Evolutionary conservation across 345 rosid species (phyloP).

Genomic region (Garcia nutans): DNA sequence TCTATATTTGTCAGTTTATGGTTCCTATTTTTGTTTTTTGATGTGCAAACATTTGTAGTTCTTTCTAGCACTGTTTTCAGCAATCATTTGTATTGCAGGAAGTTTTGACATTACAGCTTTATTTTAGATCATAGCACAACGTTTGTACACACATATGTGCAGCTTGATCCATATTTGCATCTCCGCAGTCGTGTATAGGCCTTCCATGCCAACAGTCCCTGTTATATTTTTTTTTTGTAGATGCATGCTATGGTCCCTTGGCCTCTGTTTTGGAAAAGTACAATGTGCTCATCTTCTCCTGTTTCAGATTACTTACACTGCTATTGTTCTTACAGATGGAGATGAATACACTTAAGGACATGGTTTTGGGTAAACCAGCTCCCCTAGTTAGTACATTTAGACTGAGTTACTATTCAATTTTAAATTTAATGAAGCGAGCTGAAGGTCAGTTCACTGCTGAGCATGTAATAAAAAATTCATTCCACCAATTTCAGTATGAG

Average conservation of each 20-base stretch:
- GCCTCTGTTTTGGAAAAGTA: slow-evolving; percentile 10
- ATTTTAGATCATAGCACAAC: not conserved
- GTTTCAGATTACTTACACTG: slow-evolving; percentile 11
- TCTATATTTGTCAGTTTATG: not conserved
- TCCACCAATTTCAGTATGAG: slow-evolving; percentile 95
- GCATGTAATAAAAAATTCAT: slow-evolving; percentile 89
- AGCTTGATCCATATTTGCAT: not conserved
- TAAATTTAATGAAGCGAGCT: slow-evolving; percentile 96
- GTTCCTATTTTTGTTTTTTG: not conserved
- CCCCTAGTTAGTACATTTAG: slow-evolving; percentile 98
- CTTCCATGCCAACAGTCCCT: not conserved
- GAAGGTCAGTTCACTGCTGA: slow-evolving; percentile 99
- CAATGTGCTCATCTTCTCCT: not conserved
- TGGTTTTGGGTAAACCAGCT: slow-evolving; percentile 98
- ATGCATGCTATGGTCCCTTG: slow-evolving; percentile 8
- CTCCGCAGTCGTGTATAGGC: not conserved
- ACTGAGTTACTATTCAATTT: slow-evolving; percentile 93
- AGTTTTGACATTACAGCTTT: not conserved
- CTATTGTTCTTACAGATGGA: slow-evolving; percentile 62
- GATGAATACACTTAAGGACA: slow-evolving; percentile 82
- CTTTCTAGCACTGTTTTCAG: not conserved
- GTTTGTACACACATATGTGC: not conserved
- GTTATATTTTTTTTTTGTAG: slow-evolving; percentile 4
- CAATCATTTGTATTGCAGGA: not conserved
- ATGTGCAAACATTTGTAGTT: not conserved